Evolutionary conservation across 1,284 basidiomycete genomes (phyloP).

Genomic region (Xerocomus subilludens): DNA sequence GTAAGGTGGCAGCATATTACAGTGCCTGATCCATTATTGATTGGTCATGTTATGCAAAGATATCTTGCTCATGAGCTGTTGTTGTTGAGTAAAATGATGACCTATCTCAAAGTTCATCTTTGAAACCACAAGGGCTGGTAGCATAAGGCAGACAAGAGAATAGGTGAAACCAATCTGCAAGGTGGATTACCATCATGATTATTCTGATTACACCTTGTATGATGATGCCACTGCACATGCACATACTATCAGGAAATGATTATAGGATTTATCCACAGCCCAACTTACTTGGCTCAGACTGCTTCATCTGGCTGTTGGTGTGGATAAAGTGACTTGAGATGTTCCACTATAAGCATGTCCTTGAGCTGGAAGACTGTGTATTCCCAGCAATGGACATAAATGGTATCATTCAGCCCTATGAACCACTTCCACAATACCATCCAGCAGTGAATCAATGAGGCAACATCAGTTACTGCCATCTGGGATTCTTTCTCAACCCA

Average conservation of each 20-base stretch:
- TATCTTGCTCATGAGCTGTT: conserved; percentile 13
- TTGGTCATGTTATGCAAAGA: conserved; percentile 5
- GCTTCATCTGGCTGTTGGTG: conserved; percentile 43
- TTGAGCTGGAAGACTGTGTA: conserved; percentile 50
- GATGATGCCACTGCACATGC: too few relatives aligned
- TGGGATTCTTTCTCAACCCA: conserved; percentile 52
- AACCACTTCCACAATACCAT: conserved; percentile 44
- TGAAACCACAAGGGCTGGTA: conserved; percentile 30
- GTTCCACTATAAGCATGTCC: conserved; percentile 28
- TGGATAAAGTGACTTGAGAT: conserved; percentile 50
- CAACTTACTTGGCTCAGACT: conserved; percentile 44
- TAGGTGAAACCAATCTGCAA: conserved; percentile 8
- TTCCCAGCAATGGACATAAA: conserved; percentile 53
- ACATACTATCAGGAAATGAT: conserved; percentile 34
- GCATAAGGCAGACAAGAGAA: conserved; percentile 27
- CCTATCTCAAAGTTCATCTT: neutral
- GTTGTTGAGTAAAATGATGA: neutral
- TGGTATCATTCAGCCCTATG: conserved; percentile 41
- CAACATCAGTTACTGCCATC: conserved; percentile 42
- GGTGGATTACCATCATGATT: too few relatives aligned
- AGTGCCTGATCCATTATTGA: neutral
- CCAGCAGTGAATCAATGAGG: conserved; percentile 46
- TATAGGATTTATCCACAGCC: conserved; percentile 51
- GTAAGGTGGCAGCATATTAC: neutral
- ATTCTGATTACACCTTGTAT: too few relatives aligned